Evolutionary conservation across 129 eudicot species (phyloP).

Genomic region (Oenanthe sinensis): DNA sequence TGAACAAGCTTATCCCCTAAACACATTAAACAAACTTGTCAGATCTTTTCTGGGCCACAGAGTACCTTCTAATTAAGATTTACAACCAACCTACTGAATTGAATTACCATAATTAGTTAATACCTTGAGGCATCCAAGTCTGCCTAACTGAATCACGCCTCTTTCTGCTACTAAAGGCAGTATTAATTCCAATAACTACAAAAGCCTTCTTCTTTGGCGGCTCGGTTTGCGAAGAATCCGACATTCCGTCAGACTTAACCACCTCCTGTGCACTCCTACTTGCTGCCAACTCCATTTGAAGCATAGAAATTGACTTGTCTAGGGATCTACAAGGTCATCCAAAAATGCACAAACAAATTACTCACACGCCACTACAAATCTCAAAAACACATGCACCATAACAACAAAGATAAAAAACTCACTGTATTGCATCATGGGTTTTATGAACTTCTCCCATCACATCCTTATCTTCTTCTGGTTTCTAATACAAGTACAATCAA

Average conservation of each 20-base stretch:
- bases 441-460: conserved; percentile 66
- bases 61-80: neutral
- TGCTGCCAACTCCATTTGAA: conserved; percentile 69
- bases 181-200: conserved; percentile 90
- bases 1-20: conserved; percentile 57
- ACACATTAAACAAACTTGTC: conserved; percentile 9
- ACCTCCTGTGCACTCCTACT: conserved; percentile 40
- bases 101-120: neutral
- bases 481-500: conserved; percentile 19
- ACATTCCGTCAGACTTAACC: conserved; percentile 15
- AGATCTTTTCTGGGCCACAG: conserved; percentile 4
- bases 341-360: conserved; percentile 9
- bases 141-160: conserved; percentile 91
- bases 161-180: conserved; percentile 91
- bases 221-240: conserved; percentile 24
- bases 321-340: conserved; percentile 48
- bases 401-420: conserved; percentile 20
- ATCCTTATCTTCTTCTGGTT: conserved; percentile 42
- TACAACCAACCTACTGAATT: neutral
- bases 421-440: conserved; percentile 90
- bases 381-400: neutral
- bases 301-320: conserved; percentile 79
- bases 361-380: conserved; percentile 2
- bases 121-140: conserved; percentile 99
- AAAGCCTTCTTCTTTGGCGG: conserved; percentile 62